These are phyloP conservation scores for Allantophomopsis lycopodina DNA, from an alignment of 2,329 filamentous ascomycete genomes.

Conservation along the genomic window DNA sequence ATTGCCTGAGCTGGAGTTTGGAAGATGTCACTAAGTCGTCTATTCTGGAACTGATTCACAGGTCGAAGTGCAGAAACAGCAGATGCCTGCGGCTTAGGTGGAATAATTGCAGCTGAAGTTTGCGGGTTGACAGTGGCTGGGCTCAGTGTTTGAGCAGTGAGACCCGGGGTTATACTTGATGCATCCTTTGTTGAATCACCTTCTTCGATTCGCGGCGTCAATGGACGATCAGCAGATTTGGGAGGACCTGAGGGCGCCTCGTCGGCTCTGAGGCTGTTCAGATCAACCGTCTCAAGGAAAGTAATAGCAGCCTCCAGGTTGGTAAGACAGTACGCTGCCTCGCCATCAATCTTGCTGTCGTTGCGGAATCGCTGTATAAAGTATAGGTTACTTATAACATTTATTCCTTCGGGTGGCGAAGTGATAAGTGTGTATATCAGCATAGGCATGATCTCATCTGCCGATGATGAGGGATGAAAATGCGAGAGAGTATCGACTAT, in stretches of 20 bases:
- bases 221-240: constrained; percentile 36
- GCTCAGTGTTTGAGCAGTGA: constrained; percentile 5
- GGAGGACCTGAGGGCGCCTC: constrained; percentile 56
- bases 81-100: constrained; percentile 16
- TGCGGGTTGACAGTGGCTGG: constrained; percentile 9
- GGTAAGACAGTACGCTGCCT: constrained; percentile 90
- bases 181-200: constrained; percentile 13
- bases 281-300: constrained; percentile 88
- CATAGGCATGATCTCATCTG: constrained; percentile 93
- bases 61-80: constrained; percentile 18
- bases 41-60: constrained; percentile 39
- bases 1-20: constrained; percentile 73
- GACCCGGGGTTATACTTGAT: constrained; percentile 16
- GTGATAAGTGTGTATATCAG: constrained; percentile 94
- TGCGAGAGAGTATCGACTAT: constrained; percentile 76
- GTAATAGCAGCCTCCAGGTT: constrained; percentile 91
- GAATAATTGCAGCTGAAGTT: constrained; percentile 17
- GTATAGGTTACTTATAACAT: constrained; percentile 85
- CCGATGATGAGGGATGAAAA: constrained; percentile 69
- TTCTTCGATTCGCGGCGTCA: constrained; percentile 25
- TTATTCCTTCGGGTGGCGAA: constrained; percentile 70
- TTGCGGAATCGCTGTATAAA: constrained; percentile 91
- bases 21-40: constrained; percentile 73
- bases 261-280: constrained; percentile 74
- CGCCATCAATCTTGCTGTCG: constrained; percentile 75